A percentile compares a stretch with the other conserved stretches of the same genome.
Conservation (phyloP, 176 grass and related monocot genomes). For the Oryza officinalis region DNA sequence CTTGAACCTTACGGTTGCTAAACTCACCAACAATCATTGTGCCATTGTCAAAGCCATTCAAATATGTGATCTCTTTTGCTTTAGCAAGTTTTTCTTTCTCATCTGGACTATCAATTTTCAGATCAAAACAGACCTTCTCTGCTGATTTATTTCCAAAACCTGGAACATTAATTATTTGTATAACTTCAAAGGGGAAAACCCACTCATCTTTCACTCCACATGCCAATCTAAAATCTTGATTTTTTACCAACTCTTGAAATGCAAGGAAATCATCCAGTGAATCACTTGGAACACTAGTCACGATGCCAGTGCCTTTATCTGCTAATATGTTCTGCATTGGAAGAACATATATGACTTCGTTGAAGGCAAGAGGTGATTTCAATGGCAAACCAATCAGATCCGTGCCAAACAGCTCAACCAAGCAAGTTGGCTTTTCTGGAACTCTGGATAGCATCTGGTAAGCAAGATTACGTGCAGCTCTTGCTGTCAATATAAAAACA, state of each 20-base stretch:
- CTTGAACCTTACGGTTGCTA: slow-evolving; percentile 60
- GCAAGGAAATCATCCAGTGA: slow-evolving; percentile 74
- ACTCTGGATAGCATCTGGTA: slow-evolving; percentile 64
- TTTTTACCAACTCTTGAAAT: slow-evolving; percentile 58
- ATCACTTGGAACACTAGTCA: slow-evolving; percentile 69
- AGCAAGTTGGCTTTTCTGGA: slow-evolving; percentile 64
- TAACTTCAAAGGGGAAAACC: slow-evolving; percentile 59
- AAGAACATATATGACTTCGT: slow-evolving; percentile 60
- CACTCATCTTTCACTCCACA: slow-evolving; percentile 75
- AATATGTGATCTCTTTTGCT: slow-evolving; percentile 70
- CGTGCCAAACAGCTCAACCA: slow-evolving; percentile 50
- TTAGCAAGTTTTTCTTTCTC: slow-evolving; percentile 78
- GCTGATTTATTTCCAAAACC: slow-evolving; percentile 75
- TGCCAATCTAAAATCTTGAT: slow-evolving; percentile 58
- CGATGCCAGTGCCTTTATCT: slow-evolving; percentile 69
- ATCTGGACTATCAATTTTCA: slow-evolving; percentile 71
- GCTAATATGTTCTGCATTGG: slow-evolving; percentile 68
- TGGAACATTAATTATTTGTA: slow-evolving; percentile 71
- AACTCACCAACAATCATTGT: slow-evolving; percentile 75
- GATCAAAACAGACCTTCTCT: slow-evolving; percentile 62
- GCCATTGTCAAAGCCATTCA: slow-evolving; percentile 78
- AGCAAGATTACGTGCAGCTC: slow-evolving; percentile 70
- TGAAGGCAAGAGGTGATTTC: slow-evolving; percentile 61
- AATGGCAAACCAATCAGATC: slow-evolving; percentile 76
- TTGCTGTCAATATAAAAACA: slow-evolving; percentile 67